Conservation (phyloP, 441 rosid genomes). For the Eutrema salsugineum region DNA sequence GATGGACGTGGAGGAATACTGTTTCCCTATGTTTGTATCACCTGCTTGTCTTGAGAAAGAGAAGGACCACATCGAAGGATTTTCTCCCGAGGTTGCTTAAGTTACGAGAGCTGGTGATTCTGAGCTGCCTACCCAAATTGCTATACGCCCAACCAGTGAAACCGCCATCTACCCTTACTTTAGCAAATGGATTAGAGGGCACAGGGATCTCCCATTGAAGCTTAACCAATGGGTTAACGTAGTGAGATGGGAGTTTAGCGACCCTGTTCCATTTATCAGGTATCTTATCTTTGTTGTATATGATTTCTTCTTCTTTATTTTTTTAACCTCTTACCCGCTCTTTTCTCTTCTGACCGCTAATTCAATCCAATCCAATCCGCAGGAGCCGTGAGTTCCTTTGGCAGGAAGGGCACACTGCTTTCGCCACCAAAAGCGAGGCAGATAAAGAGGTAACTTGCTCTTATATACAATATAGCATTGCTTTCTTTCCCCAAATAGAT, state of each 20-base stretch:
- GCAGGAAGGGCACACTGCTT: slow-evolving; percentile 95
- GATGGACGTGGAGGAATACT: slow-evolving; percentile 72
- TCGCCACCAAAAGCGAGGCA: slow-evolving; percentile 65
- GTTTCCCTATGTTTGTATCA: slow-evolving; percentile 79
- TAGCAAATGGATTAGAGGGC: slow-evolving; percentile 82
- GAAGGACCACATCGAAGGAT: slow-evolving; percentile 84
- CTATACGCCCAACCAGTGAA: slow-evolving; percentile 89
- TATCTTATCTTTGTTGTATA: too few species aligned
- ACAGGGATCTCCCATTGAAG: slow-evolving; percentile 78
- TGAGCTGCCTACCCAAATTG: slow-evolving; percentile 70
- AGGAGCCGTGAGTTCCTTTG: slow-evolving; percentile 89
- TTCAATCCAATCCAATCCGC: too few species aligned
- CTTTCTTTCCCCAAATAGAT: too few species aligned
- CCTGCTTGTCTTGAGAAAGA: slow-evolving; percentile 63
- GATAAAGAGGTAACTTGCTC: slow-evolving; percentile 87
- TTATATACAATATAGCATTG: too few species aligned
- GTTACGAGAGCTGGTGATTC: slow-evolving; percentile 86
- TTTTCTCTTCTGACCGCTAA: too few species aligned
- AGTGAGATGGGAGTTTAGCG: slow-evolving; percentile 89
- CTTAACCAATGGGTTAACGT: slow-evolving; percentile 95
- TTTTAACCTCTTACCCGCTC: too few species aligned
- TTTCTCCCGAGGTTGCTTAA: slow-evolving; percentile 97
- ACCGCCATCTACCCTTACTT: slow-evolving; percentile 81
- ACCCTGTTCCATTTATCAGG: slow-evolving; percentile 92
- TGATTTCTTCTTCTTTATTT: too few species aligned